Base-by-base conservation (phyloP, 805 yeast genomes). In the Blastobotrys attinorum region DNA sequence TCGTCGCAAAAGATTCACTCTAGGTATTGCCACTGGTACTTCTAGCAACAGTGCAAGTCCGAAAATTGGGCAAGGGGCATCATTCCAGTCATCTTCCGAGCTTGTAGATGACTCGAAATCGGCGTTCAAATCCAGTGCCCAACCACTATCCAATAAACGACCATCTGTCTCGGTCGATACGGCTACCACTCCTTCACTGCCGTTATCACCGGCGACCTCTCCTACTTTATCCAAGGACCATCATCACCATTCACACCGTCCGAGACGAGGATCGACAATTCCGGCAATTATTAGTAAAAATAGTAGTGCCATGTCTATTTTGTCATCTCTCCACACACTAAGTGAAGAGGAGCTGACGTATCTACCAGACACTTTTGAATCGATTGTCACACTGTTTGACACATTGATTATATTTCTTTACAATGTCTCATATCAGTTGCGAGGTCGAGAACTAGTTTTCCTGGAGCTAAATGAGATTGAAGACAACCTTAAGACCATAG, bases 341-440 rank as follows among this genome's bases (percentile, higher is more conserved):
- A 23, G 36, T n/a, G 51, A 51, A 15, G 32, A 38, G 10, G 47
- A 49, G 29, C 40, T 51, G 23, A 34, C 46, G n/a, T 51, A 38
- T 36, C 18, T 32, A 3, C 53, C 54, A 1, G 54, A 51, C 31
- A 37, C 48, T n/a, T 41, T 41, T 38, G 46, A 51, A 37, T 27
- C 44, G 3, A 23, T 42, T 20, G 33, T 50, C n/a, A 39, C 52
- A 20, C 18, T 50, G 6, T 20, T 51, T 21, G 55, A 51, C 20
- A 23, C 47, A 8, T 21, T 48, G 8, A 22, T 32, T 8, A 36
- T 22, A 15, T 42, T 47, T 22, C 47, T 21, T 37, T 35, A 37
- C 39, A 37, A 20, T 5, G 15, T 40, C 6, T 25, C 22, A 13
- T 31, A 31, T 5, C 37, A 31, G 17, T 20, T 40, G 43, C 11